Base-by-base conservation (phyloP, 177 flowering plant species). In the Vitis hybrid region DNA sequence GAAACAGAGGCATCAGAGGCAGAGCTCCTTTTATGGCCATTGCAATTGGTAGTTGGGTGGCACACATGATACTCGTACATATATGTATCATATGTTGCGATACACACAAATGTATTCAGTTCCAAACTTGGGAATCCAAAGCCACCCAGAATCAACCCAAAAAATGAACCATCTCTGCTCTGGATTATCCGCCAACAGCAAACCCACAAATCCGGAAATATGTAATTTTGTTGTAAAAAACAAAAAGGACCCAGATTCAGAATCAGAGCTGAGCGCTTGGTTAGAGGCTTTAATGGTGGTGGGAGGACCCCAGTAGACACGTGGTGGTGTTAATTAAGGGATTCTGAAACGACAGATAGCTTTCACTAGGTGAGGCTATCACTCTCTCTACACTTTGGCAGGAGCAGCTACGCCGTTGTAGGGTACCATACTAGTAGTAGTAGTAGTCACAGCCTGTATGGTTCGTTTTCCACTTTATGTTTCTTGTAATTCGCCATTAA, bases 401-500 rank as follows among this genome's bases (percentile, higher is more conserved):
- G 52, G 15, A 7, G 26, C 65, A 13, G 26, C 52, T 18, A 9
- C 10, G 8, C 19, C 65, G 45, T 40, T 40, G 45, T 40, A 40
- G 45, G 45, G 45, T 40, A 40, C 45, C 45, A 40, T 63, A 56
- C 56, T 21, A 56, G 2, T 45, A 40, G 14, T 60, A 21, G 56
- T 19, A 40, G 6, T 13, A 7, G 3, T 60, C 66, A 62, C 67
- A 54, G 67, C 50, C 32, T 40, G 62, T 26, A 4, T 68, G 15
- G 54, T 56, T 40, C 57, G 12, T 26, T 52, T 65, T 65, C 58
- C 52, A 0, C 57, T 14, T 54, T 65, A 52, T 58, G 3, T 3
- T 57, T 67, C 51, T 19, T 58, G 54, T 67, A 30, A 45, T 56
- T 56, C 21, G 54, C 54, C 70, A 48, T 52, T 52, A 61, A 61